Evolutionary conservation across 1,284 basidiomycete genomes (phyloP), one percentile per base, ranked within the genome.

Genomic region (Malassezia globosa): DNA sequence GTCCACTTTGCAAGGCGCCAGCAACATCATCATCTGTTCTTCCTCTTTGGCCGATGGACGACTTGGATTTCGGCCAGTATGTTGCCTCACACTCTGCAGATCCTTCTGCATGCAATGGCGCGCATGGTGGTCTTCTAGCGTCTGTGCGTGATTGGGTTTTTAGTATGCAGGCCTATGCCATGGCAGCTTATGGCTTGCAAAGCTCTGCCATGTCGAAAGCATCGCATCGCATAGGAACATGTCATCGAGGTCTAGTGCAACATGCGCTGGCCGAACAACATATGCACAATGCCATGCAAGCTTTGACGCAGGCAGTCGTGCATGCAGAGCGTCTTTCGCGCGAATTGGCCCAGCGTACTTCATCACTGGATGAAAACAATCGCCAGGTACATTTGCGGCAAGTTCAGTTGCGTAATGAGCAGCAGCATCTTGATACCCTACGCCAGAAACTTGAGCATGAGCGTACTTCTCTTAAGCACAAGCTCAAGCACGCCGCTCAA

Each of bases 1-100:
- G 50, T 27, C 50, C 50, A 5, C 29, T 52, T 16, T 52, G 50
- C 46, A 52, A 52, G 16, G 35, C 44, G 11, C 10, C 34, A 6
- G 45, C 50, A 4, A 5, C 33, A n/a, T 7, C 27, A 14, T 14
- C 23, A 6, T 16, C 16, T 10, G 13, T 52, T n/a, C 16, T 47
- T n/a, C 27, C 39, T 1, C 37, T 52, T 16, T 52, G 50, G 50
- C 44, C 45, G 7, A 8, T n/a, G 1, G 49, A 46, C 25, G 44
- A 33, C 10, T 6, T 23, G 16, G 50, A 47, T 22, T 42, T 52
- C 35, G 8, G 42, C 26, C 40, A 47, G 36, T 52, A 52, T 35
- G 45, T 52, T 5, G 50, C 44, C 7, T 22, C 25, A 23, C 45
- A 47, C 24, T 31, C n/a, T 22, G 11, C 29, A 11, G n/a, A 4